Evolutionary conservation across 352 stramenopile species (phyloP), one percentile per base, ranked within the genome.

Genomic region (Globisporangium cederbergense): DNA sequence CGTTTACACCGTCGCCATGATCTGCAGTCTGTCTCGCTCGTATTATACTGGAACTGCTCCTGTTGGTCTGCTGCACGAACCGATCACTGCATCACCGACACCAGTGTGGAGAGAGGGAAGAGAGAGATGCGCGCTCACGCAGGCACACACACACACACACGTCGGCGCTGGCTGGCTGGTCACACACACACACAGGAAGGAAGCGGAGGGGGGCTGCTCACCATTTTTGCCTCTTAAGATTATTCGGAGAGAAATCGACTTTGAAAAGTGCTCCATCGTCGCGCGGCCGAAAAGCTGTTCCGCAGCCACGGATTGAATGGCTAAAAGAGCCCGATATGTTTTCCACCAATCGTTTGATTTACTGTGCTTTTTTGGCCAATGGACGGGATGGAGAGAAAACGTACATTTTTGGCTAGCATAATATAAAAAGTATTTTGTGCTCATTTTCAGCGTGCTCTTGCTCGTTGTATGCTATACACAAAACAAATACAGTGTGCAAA

Each of bases 161-260:
- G 18, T 2, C 16, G 28, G n/a, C 11, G 4, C 18, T 30, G n/a
- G 46, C 46, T 13, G 8, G n/a, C 14, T 28, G 25, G 25, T 7
- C 51, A 28, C 30, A 57, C 28, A 28, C 30, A 57, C 28, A 52
- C 10, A 5, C 22, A 30, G 3, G 51, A 30, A 28, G 30, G 51
- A n/a, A 45, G 13, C 3, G 18, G 8, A 58, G 7, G 42, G 7
- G 42, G 46, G 47, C 53, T 30, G 62, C 81, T 76, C 70, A 90
- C 81, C 81, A 90, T 90, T 83, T 81, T 87, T 83, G 71, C 64
- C 68, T 80, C 65, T 76, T 78, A 72, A 79, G 74, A 84, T 83
- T 80, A 77, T 80, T 67, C 65, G 75, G 74, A 86, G 78, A 86
- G 76, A 86, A 86, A 84, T 84, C 78, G 78, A 86, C 78, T 86